Conservation (phyloP, 441 rosid species). For the Eugenia klotzschiana region DNA sequence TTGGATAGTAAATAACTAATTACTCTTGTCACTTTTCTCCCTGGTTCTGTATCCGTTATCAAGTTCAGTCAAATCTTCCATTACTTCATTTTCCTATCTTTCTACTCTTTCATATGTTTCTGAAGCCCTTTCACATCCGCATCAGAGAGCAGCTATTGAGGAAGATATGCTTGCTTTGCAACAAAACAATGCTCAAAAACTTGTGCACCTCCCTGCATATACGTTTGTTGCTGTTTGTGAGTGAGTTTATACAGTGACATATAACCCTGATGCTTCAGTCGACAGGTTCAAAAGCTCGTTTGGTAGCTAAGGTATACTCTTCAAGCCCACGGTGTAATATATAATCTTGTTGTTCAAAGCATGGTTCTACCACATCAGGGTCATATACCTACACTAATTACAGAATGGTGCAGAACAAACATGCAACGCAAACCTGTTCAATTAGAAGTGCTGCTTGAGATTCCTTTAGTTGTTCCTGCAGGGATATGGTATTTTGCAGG, state of each 20-base stretch:
- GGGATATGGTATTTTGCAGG: slow-evolving; percentile 52
- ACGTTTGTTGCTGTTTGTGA: background rate
- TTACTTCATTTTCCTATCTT: background rate
- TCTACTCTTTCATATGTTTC: background rate
- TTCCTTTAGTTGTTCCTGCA: slow-evolving; percentile 73
- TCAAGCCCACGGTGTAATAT: background rate
- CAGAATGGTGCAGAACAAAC: background rate
- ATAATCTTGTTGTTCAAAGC: background rate
- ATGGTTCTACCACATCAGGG: background rate
- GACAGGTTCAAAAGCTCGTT: background rate
- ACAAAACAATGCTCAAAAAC: background rate
- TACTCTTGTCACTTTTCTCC: background rate
- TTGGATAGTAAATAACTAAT: background rate
- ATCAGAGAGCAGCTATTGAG: background rate
- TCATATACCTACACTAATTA: background rate
- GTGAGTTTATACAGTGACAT: background rate
- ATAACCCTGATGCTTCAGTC: background rate
- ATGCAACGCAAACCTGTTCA: slow-evolving; percentile 56
- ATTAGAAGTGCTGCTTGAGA: slow-evolving; percentile 69
- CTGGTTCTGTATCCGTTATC: background rate
- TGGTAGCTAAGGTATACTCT: background rate
- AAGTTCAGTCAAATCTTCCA: background rate
- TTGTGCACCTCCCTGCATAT: background rate
- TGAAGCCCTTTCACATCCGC: background rate
- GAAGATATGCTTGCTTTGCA: background rate